Percentiles rank a stretch among this genome's conserved stretches.
Evolutionary conservation across 768 basidiomycete genomes (phyloP).

Genomic region (Sporobolomyces pararoseus): DNA sequence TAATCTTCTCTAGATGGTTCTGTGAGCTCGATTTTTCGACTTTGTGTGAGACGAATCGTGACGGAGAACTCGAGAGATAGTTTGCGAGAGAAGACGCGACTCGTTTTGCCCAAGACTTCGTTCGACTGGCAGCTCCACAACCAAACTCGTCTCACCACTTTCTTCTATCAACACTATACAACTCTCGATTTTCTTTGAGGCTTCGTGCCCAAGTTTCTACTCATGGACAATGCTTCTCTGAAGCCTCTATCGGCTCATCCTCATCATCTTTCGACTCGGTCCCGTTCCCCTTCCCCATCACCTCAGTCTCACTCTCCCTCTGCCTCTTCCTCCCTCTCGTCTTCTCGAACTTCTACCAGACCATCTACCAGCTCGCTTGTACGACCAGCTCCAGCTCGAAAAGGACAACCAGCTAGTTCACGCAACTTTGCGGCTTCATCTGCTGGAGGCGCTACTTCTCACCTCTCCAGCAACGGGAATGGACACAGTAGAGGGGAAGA

Average conservation of each 20-base stretch:
- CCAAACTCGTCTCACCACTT: too few species aligned
- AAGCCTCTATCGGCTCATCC: neutral
- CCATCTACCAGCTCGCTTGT: neutral
- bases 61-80: too few species aligned
- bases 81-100: too few species aligned
- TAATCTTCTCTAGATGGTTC: too few species aligned
- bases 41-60: too few species aligned
- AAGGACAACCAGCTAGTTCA: slow-evolving; percentile 18
- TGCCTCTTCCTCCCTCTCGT: neutral
- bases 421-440: slow-evolving; percentile 29
- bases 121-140: too few species aligned
- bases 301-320: neutral
- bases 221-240: slow-evolving; percentile 8
- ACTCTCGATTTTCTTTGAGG: neutral
- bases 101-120: too few species aligned
- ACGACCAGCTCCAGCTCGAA: slow-evolving; percentile 2
- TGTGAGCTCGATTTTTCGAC: too few species aligned
- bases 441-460: slow-evolving; percentile 19
- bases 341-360: neutral
- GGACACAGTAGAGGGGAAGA: neutral
- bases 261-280: slow-evolving; percentile 20
- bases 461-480: neutral
- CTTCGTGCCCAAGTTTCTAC: neutral
- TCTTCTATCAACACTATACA: too few species aligned
- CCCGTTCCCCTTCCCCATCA: neutral